phyloP scores from a whole-genome alignment of 2,329 filamentous ascomycete species.

The Phoma herbarum region DNA sequence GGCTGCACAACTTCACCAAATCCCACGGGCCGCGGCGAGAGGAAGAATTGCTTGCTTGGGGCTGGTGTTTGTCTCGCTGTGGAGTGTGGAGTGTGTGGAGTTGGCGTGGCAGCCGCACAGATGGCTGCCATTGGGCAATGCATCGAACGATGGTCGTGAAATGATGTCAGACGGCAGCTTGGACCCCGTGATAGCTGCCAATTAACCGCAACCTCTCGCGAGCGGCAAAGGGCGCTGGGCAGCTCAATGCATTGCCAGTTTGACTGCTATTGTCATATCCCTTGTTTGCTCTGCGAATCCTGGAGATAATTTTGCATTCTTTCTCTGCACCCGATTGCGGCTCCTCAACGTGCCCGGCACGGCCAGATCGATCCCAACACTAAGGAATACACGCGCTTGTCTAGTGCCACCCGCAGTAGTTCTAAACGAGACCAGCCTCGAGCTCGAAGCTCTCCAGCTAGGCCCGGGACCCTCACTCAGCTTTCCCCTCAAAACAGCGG shows the following conservation, averaged over 20 bases:
- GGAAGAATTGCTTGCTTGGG: conserved; percentile 24
- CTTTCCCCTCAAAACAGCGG: conserved; percentile 24
- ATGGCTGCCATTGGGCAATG: conserved; percentile 16
- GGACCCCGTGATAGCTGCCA: conserved; percentile 7
- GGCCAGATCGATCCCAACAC: conserved; percentile 32
- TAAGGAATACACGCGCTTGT: conserved; percentile 35
- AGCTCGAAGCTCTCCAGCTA: conserved; percentile 19
- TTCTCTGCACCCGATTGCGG: conserved; percentile 26
- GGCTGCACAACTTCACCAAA: conserved; percentile 23
- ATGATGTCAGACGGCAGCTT: conserved; percentile 22
- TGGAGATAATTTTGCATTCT: conserved; percentile 13
- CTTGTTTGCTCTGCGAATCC: conserved; percentile 13
- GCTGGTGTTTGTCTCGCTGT: conserved; percentile 15
- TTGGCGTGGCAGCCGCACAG: conserved; percentile 4
- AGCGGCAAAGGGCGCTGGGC: conserved; percentile 12
- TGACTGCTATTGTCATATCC: conserved; percentile 8
- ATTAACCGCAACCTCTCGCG: conserved; percentile 16
- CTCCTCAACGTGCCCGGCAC: conserved; percentile 28
- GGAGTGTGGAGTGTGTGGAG: conserved; percentile 21
- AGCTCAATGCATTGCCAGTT: conserved; percentile 18
- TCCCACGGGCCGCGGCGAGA: conserved; percentile 17
- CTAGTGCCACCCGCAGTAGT: conserved; percentile 44
- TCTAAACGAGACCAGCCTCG: conserved; percentile 26
- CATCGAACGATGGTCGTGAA: conserved; percentile 9
- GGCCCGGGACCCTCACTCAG: conserved; percentile 29